Percentiles rank a stretch among this genome's conserved stretches.
Conservation (phyloP, 805 yeast genomes). For the Ogataea ramenticola region DNA sequence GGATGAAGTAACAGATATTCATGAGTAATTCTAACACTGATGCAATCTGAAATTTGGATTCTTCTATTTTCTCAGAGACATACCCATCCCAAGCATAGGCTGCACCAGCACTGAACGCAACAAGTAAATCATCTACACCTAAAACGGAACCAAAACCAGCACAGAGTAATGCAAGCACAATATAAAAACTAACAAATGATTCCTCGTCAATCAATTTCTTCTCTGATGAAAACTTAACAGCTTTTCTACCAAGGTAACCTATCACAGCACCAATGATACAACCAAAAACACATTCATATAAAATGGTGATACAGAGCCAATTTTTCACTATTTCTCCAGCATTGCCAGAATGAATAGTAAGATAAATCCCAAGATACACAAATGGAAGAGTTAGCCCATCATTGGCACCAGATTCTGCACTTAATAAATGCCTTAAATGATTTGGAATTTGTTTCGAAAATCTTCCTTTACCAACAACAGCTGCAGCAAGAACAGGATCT, state of each 20-base stretch:
- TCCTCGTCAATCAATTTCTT: conserved; percentile 53
- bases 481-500: conserved; percentile 69
- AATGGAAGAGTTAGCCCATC: conserved; percentile 72
- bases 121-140: conserved; percentile 66
- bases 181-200: conserved; percentile 47
- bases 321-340: conserved; percentile 47
- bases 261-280: conserved; percentile 42
- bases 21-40: conserved; percentile 60
- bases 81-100: conserved; percentile 72
- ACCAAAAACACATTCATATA: conserved; percentile 59
- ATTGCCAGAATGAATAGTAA: conserved; percentile 43
- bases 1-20: conserved; percentile 60
- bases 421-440: conserved; percentile 49
- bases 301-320: conserved; percentile 53
- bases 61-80: conserved; percentile 50
- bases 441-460: conserved; percentile 64
- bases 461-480: conserved; percentile 66
- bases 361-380: conserved; percentile 49
- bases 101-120: conserved; percentile 68
- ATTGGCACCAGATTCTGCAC: conserved; percentile 71
- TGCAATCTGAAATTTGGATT: conserved; percentile 55
- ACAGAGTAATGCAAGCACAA: conserved; percentile 47
- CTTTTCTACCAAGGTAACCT: conserved; percentile 44
- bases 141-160: conserved; percentile 58
- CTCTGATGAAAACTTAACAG: conserved; percentile 45